Conservation (phyloP, 108 stramenopile species). For the Conticribra guillardii region DNA sequence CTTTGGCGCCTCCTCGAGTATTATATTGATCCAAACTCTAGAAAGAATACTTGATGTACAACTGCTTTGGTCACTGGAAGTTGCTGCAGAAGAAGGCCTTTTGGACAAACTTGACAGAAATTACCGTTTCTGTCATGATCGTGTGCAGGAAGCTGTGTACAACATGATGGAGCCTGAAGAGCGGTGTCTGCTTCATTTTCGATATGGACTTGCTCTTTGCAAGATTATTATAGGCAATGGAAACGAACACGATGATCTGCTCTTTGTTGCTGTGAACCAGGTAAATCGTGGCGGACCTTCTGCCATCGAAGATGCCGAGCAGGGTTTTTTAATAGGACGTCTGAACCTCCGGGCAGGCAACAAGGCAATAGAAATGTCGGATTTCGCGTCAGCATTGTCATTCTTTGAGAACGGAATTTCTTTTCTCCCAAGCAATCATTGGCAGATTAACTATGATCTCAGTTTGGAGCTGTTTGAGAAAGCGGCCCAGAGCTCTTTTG, state of each 20-base stretch:
- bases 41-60: no score
- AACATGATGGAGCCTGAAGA: slow-evolving; percentile 25
- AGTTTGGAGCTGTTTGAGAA: slow-evolving; percentile 11
- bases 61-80: no score
- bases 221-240: background rate
- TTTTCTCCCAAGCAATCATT: slow-evolving; percentile 24
- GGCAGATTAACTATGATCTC: slow-evolving; percentile 17
- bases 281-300: slow-evolving; percentile 32
- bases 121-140: slow-evolving; percentile 22
- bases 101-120: slow-evolving; percentile 21
- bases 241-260: slow-evolving; percentile 7
- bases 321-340: background rate
- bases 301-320: slow-evolving; percentile 5
- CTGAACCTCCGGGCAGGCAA: slow-evolving; percentile 28
- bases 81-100: slow-evolving; percentile 22
- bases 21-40: no score
- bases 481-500: slow-evolving; percentile 10
- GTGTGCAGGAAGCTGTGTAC: slow-evolving; percentile 36
- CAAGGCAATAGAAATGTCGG: slow-evolving; percentile 34
- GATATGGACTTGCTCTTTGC: slow-evolving; percentile 15
- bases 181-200: slow-evolving; percentile 17
- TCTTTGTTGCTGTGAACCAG: slow-evolving; percentile 30
- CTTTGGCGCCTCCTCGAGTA: no score
- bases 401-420: slow-evolving; percentile 34
- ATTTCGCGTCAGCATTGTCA: slow-evolving; percentile 24